Base-by-base conservation (phyloP, 2,329 filamentous ascomycete genomes). In the Curvularia lunata region DNA sequence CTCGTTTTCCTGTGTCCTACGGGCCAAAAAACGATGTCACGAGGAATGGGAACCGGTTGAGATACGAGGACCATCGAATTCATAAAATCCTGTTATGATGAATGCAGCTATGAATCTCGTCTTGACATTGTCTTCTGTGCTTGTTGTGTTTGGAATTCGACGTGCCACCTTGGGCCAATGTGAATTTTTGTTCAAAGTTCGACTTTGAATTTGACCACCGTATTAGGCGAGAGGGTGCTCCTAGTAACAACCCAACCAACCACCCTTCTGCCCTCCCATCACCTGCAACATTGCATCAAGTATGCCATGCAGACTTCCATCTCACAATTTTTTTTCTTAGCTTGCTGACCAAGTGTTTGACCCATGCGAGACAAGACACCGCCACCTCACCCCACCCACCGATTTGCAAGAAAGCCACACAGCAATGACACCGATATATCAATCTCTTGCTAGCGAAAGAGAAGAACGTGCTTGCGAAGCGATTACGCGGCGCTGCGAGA, bases 11-110 rank as follows among this genome's bases (percentile, higher is more conserved):
- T 66, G 63, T 62, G 63, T 68, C 62, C 67, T 61, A 63, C 65
- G 58, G 61, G 65, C 62, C 61, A 57, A 30, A 57, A 30, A 34
- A 69, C 63, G 67, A 71, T 67, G 65, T 70, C 67, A 75, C 66
- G 71, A 75, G 72, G 65, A 62, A 68, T 69, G 66, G 65, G 63
- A 66, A 59, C 60, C 51, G 67, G 61, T 63, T 65, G 60, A 65
- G 66, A 64, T 61, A 65, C 59, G 65, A 69, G 68, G 67, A 68
- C 64, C 64, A 72, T 65, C 62, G 68, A 72, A 67, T 69, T 65
- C 64, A 71, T 59, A 64, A 68, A 66, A 58, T 52, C 59, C 62
- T 54, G 53, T 52, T 47, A 51, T 40, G 40, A 46, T 52, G 48
- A 41, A 52, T 48, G 48, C 56, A 32, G 53, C 32, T 54, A 40